phyloP scores from a whole-genome alignment of 768 basidiomycete genomes.

The Hygrophorus russula region DNA sequence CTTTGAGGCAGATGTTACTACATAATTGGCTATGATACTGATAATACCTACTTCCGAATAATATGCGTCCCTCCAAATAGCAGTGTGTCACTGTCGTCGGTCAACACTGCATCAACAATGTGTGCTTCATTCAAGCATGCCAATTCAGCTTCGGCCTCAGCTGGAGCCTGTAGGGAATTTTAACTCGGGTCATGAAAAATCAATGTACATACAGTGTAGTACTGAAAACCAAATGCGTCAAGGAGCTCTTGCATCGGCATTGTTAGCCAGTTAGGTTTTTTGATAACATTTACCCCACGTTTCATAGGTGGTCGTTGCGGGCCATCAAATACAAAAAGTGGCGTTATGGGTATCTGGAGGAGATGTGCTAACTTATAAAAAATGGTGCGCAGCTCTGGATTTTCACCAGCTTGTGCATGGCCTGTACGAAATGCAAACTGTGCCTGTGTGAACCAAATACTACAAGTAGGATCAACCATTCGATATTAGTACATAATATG shows the following conservation, averaged over 20 bases:
- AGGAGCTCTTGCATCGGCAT: conserved; percentile 19
- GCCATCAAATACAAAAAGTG: conserved; percentile 43
- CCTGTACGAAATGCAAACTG: neutral
- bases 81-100: conserved; percentile 5
- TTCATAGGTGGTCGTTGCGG: conserved; percentile 28
- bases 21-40: neutral
- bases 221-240: conserved; percentile 29
- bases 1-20: neutral
- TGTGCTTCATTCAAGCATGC: conserved; percentile 3
- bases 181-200: neutral
- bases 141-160: conserved; percentile 8
- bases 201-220: neutral
- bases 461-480: neutral
- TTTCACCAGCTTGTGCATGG: conserved; percentile 6
- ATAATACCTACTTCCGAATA: conserved; percentile 25
- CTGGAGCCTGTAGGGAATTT: conserved; percentile 4
- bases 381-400: conserved; percentile 5
- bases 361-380: conserved; percentile 19
- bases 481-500: neutral
- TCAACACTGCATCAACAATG: conserved; percentile 4
- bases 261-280: conserved; percentile 18
- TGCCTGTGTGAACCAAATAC: conserved; percentile 2
- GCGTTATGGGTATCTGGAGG: conserved; percentile 22
- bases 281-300: conserved; percentile 20
- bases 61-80: conserved; percentile 31